Percentiles rank a stretch among this genome's conserved stretches.
Evolutionary conservation across 2,329 filamentous ascomycete species (phyloP).

Genomic region (Lecanoromycetidae sp.): DNA sequence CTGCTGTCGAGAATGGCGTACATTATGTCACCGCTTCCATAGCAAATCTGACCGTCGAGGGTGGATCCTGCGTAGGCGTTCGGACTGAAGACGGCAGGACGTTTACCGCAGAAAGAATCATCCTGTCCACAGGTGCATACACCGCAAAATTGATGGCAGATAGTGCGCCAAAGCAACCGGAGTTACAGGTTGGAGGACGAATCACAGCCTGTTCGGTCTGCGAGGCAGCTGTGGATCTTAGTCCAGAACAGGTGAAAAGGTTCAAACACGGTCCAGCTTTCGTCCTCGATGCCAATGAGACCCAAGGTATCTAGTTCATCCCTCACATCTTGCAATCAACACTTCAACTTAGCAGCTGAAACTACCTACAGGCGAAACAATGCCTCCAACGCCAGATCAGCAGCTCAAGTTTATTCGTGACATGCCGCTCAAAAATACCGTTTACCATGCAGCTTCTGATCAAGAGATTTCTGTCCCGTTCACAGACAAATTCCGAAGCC

Average conservation of each 20-base stretch:
- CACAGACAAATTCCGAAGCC: neutral
- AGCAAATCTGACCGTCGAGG: constrained; percentile 32
- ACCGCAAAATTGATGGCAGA: constrained; percentile 44
- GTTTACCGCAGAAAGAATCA: constrained; percentile 40
- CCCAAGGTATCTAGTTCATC: neutral
- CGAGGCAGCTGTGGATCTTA: constrained; percentile 45
- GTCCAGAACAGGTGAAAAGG: constrained; percentile 36
- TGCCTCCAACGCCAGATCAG: constrained; percentile 9
- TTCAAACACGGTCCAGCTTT: constrained; percentile 44
- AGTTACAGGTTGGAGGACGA: constrained; percentile 42
- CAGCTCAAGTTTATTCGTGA: constrained; percentile 15
- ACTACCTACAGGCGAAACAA: constrained; percentile 24
- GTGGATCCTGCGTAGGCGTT: constrained; percentile 39
- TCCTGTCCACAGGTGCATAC: constrained; percentile 46
- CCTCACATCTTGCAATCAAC: neutral
- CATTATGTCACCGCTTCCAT: constrained; percentile 34
- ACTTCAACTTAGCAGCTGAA: neutral
- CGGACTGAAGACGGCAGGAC: constrained; percentile 34
- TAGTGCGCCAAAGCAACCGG: constrained; percentile 36
- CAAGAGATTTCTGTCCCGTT: neutral
- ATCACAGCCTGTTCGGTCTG: constrained; percentile 49
- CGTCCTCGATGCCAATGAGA: constrained; percentile 30
- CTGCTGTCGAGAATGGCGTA: constrained; percentile 35
- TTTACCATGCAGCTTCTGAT: constrained; percentile 2
- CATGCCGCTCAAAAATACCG: constrained; percentile 9